phyloP scores from a whole-genome alignment of 148 eudicot genomes.

The Agrostemma githago region DNA sequence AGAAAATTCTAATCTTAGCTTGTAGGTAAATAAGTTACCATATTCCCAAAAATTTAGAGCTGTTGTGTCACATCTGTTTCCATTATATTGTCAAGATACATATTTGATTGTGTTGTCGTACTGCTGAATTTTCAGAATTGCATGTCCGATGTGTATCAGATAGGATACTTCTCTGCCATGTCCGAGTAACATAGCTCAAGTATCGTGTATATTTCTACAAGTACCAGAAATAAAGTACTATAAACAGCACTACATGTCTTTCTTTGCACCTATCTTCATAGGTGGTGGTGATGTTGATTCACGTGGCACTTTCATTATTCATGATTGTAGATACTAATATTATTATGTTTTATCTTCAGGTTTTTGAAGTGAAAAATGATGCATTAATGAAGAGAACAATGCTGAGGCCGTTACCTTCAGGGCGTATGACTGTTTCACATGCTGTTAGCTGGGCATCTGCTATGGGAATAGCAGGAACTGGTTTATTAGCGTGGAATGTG shows the following conservation, averaged over 20 bases:
- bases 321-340: not conserved
- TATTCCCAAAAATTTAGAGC: too few species aligned
- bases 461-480: conserved; percentile 77
- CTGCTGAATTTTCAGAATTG: too few species aligned
- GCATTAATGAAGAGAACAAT: conserved; percentile 89
- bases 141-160: too few species aligned
- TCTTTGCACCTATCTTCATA: not conserved
- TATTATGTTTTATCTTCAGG: conserved; percentile 30
- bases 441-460: conserved; percentile 82
- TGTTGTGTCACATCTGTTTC: too few species aligned
- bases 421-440: conserved; percentile 67
- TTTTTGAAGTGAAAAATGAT: conserved; percentile 82
- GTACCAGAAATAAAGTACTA: too few species aligned
- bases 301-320: not conserved
- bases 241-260: not conserved
- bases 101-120: too few species aligned
- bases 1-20: too few species aligned
- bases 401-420: conserved; percentile 84
- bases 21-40: too few species aligned
- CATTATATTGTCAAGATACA: too few species aligned
- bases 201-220: too few species aligned
- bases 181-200: too few species aligned
- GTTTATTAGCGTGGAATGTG: conserved; percentile 77
- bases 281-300: not conserved
- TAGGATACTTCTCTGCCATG: too few species aligned